A percentile compares a stretch with the other conserved stretches of the same genome.
Conservation (phyloP, 495 filamentous ascomycete genomes). For the Xylaria longipes region DNA sequence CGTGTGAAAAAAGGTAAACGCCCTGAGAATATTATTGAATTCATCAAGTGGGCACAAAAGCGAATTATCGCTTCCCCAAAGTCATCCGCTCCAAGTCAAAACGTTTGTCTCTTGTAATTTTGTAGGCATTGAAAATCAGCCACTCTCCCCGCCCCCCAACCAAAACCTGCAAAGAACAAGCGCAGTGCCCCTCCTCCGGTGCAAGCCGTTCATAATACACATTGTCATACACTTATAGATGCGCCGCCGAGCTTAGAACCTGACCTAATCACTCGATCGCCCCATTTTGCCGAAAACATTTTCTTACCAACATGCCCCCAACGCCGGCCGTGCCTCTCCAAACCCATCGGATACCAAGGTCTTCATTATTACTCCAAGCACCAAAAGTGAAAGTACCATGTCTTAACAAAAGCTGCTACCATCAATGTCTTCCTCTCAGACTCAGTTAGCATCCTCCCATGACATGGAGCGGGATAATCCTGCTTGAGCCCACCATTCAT, state of each 20-base stretch:
- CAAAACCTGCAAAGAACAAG: not conserved
- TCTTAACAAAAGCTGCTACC: not conserved
- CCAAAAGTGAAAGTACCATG: not conserved
- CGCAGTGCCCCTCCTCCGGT: not conserved
- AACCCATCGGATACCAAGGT: not conserved
- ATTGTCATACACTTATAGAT: slow-evolving; percentile 12
- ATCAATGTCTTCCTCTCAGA: not conserved
- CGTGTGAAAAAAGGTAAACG: not conserved
- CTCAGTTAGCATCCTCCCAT: slow-evolving; percentile 45
- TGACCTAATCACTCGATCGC: not conserved
- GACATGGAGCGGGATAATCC: slow-evolving; percentile 67
- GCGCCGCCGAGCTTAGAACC: not conserved
- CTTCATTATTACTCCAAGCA: not conserved
- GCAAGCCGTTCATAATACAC: slow-evolving; percentile 11
- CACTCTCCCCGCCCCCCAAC: not conserved
- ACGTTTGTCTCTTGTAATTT: not conserved
- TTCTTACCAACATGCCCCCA: not conserved
- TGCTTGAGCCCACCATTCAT: slow-evolving; percentile 77
- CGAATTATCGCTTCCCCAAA: not conserved
- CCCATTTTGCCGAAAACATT: slow-evolving; percentile 8
- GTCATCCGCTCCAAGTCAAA: not conserved
- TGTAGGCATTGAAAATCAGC: not conserved
- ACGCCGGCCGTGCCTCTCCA: slow-evolving; percentile 10
- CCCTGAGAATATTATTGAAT: not conserved
- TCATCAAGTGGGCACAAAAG: not conserved